Evolutionary conservation across 768 basidiomycete genomes (phyloP).

Genomic region (Trametopsis cervina): DNA sequence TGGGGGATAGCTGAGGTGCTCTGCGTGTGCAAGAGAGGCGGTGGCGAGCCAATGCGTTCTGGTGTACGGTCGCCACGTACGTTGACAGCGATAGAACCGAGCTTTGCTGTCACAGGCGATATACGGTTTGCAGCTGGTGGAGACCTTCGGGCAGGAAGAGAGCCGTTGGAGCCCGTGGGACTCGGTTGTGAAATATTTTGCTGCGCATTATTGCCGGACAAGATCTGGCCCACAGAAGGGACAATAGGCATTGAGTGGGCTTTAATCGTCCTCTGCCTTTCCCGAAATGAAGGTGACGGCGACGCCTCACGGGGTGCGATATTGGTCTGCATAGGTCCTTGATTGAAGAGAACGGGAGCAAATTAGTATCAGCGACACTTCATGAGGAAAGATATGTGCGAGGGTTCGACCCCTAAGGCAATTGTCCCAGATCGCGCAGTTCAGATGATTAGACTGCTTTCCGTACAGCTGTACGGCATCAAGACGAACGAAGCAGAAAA

Average conservation of each 20-base stretch:
- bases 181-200: slow-evolving; percentile 34
- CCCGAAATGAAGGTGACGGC: slow-evolving; percentile 34
- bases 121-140: slow-evolving; percentile 27
- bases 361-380: slow-evolving; percentile 13
- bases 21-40: slow-evolving; percentile 28
- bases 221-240: slow-evolving; percentile 49
- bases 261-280: slow-evolving; percentile 48
- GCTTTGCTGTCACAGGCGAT: slow-evolving; percentile 27
- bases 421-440: not conserved
- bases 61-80: slow-evolving; percentile 17
- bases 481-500: slow-evolving; percentile 1
- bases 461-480: not conserved
- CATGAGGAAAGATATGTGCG: slow-evolving; percentile 5
- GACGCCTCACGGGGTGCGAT: slow-evolving; percentile 35
- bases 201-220: slow-evolving; percentile 30
- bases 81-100: slow-evolving; percentile 17
- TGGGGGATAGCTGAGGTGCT: slow-evolving; percentile 25
- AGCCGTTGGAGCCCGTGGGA: slow-evolving; percentile 26
- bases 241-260: slow-evolving; percentile 58
- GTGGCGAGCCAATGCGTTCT: slow-evolving; percentile 43
- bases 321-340: slow-evolving; percentile 26
- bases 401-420: slow-evolving; percentile 3
- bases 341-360: slow-evolving; percentile 10
- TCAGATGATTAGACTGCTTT: not conserved
- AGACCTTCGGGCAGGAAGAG: slow-evolving; percentile 28